These are phyloP conservation scores for Phytophthora foliorum DNA, from an alignment of 352 stramenopile genomes.

Conservation along the genomic window DNA sequence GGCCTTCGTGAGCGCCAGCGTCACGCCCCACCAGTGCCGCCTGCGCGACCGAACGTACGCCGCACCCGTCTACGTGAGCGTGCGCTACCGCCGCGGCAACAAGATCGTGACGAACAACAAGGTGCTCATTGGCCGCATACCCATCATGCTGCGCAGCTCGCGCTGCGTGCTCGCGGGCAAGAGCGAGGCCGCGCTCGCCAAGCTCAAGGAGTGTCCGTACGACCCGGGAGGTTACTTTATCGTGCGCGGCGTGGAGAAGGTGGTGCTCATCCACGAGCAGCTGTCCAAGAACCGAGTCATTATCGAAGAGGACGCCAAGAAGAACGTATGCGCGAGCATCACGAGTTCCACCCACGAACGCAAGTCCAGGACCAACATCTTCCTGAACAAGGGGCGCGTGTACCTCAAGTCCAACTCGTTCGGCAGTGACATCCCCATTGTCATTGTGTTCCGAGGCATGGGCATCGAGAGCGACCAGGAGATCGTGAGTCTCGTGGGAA, in stretches of 20 bases:
- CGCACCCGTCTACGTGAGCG: constrained; percentile 99
- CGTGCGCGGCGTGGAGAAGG: constrained; percentile 98
- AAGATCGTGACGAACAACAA: constrained; percentile 99
- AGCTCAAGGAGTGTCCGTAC: constrained; percentile 99
- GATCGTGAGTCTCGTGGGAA: constrained; percentile 97
- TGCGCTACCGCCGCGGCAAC: constrained; percentile 97
- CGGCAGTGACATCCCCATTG: constrained; percentile 97
- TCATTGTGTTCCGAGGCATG: constrained; percentile 98
- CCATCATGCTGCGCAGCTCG: constrained; percentile 98
- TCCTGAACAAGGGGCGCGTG: constrained; percentile 96
- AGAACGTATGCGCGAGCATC: constrained; percentile 95
- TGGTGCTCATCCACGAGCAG: constrained; percentile 99
- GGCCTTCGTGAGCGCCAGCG: constrained; percentile 91
- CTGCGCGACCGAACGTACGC: constrained; percentile 99
- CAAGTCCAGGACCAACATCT: constrained; percentile 98
- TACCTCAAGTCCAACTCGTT: constrained; percentile 99
- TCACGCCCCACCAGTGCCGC: constrained; percentile 98
- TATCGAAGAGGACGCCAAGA: constrained; percentile 97
- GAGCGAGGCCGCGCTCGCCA: constrained; percentile 94
- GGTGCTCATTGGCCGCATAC: constrained; percentile 96
- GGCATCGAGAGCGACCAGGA: constrained; percentile 98
- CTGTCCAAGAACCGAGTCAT: constrained; percentile 99
- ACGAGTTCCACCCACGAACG: constrained; percentile 99
- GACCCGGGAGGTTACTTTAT: constrained; percentile 99
- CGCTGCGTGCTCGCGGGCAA: constrained; percentile 98